Evolutionary conservation across 106 monocot species (phyloP).

Genomic region (Ottelia alismoides): DNA sequence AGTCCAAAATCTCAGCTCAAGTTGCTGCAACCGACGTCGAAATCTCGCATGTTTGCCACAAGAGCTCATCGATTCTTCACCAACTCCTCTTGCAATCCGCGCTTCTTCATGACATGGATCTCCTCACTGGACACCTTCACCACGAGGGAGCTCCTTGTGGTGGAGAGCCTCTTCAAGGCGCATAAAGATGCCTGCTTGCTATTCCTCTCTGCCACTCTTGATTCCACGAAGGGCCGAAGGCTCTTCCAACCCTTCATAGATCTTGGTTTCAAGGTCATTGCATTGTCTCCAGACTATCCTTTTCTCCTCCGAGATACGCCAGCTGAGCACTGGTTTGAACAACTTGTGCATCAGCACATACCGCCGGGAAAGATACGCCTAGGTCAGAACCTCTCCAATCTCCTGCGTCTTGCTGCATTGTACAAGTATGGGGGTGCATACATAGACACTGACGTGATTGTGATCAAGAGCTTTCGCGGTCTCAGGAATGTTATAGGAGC

Average conservation of each 20-base stretch:
- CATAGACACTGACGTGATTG: constrained; percentile 65
- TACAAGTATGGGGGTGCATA: constrained; percentile 82
- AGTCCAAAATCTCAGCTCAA: constrained; percentile 3
- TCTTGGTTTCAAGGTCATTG: constrained; percentile 25
- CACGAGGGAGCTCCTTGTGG: constrained; percentile 35
- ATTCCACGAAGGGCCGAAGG: constrained; percentile 24
- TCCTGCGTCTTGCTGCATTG: constrained; percentile 52
- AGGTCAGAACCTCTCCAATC: constrained; percentile 79
- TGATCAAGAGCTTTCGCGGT: constrained; percentile 36
- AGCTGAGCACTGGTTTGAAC: constrained; percentile 35
- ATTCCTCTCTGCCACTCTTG: constrained; percentile 52
- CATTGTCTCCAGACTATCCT: constrained; percentile 44
- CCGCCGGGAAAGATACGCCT: constrained; percentile 42
- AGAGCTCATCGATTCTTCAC: constrained; percentile 31
- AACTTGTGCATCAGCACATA: constrained; percentile 20
- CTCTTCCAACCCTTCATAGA: constrained; percentile 28
- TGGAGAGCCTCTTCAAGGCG: constrained; percentile 67
- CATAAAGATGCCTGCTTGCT: constrained; percentile 63
- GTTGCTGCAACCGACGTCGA: constrained; percentile 8
- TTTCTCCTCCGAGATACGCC: constrained; percentile 42
- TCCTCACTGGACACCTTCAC: constrained; percentile 30
- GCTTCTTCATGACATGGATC: constrained; percentile 90
- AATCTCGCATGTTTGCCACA: constrained; percentile 18
- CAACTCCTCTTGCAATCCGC: constrained; percentile 17
- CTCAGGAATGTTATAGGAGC: constrained; percentile 64